Evolutionary conservation across 164 flowering plant genomes (phyloP), one percentile per base, ranked within the genome.

Genomic region (Piper longum): DNA sequence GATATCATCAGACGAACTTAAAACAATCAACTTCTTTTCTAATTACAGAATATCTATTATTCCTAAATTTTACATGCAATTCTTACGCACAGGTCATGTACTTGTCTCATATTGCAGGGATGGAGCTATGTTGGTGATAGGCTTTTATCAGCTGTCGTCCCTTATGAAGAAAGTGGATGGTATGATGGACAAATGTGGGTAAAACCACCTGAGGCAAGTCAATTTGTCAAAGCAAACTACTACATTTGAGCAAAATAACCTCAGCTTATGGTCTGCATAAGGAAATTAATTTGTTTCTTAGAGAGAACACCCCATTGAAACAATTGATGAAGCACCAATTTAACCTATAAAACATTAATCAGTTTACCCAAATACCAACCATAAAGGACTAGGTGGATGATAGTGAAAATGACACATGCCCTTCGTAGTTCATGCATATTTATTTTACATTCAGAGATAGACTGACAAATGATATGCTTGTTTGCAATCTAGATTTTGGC

Each of bases 151-250:
- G 98, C 98, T 64, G 98, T 92, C 54, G 74, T 92, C 69, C 93
- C 98, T 59, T 92, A 92, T 62, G 98, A 92, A 79, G 98, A 92
- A 72, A 87, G 75, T 70, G 98, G 98, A 67, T 88, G 96, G 95
- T 92, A 92, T 75, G 98, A 92, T 70, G 98, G 98, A 60, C 96
- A 92, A 76, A 92, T 92, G 98, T 92, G 96, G 96, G 96, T 86
- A 36, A 92, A 92, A 70, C 98, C 96, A 58, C 98, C 98, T 6
- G 96, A 92, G 95, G 95, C 88, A 56, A 75, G 88, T 48, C 3
- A 9, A 48, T 48, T 12, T 14, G 14, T 48, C 14, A 14, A 48
- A 48, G 11, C 14, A 13, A 48, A 48, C 52, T 9, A 48, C 3
- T 8, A 48, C 3, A 9, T 48, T 48, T 48, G 8, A 5, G 14